Evolutionary conservation across 345 rosid genomes (phyloP).

Genomic region (Sisymbrium irio): DNA sequence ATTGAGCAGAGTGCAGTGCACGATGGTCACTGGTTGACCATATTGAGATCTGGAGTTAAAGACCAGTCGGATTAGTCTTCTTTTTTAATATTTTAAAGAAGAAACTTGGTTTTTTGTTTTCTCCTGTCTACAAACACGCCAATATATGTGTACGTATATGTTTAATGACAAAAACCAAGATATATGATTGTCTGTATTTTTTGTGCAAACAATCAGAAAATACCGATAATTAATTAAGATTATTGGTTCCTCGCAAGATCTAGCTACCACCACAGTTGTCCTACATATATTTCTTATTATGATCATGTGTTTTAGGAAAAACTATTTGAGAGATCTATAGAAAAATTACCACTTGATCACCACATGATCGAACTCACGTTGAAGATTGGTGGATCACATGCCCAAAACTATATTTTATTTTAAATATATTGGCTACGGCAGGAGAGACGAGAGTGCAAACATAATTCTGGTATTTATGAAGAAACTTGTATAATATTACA

Average conservation of each 20-base stretch:
- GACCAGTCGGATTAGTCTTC: conserved; percentile 20
- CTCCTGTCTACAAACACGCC: no score
- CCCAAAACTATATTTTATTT: not conserved
- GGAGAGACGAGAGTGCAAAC: not conserved
- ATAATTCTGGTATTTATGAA: not conserved
- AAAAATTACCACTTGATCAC: not conserved
- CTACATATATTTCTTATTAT: not conserved
- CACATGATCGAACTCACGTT: conserved; percentile 15
- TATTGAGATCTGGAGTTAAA: not conserved
- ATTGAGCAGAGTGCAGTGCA: conserved; percentile 16
- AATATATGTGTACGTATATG: not conserved
- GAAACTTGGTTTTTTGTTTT: no score
- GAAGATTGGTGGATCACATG: conserved; percentile 20
- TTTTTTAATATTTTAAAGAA: no score
- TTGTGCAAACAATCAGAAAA: not conserved
- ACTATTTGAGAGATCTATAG: not conserved
- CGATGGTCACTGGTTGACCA: conserved; percentile 15
- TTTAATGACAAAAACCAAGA: not conserved
- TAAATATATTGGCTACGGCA: not conserved
- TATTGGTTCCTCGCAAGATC: not conserved
- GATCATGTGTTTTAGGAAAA: conserved; percentile 1
- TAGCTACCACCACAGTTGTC: conserved; percentile 25
- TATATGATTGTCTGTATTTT: not conserved
- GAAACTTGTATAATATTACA: not conserved
- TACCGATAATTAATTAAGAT: not conserved